Base-by-base conservation (phyloP, 2,329 filamentous ascomycete species). In the Nemania sp. region DNA sequence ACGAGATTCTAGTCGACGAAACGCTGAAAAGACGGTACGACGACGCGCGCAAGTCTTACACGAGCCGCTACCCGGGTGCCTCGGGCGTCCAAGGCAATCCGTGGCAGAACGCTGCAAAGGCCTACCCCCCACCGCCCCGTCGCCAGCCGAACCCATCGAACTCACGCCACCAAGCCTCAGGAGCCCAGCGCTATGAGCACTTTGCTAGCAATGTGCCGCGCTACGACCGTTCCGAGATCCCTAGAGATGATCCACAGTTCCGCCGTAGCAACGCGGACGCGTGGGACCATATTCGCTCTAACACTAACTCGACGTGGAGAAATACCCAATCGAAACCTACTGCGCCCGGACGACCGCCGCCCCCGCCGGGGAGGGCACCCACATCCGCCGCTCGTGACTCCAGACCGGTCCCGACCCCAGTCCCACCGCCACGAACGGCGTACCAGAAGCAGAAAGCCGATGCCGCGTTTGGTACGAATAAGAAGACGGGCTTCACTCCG, bases 1-100 rank as follows among this genome's bases (percentile, higher is more conserved):
- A 95, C 67, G 91, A 96, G 69, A 79, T 96, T 48, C 71, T 85
- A 12, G 77, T 73, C 22, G 80, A 82, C 53, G 74, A 79, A 1
- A 71, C 74, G 2, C 68, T 74, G 49, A 82, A 77, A 56, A 69
- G 74, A 24, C 80, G 80, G 49, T 83, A 83, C 57, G 81, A 84
- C 66, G 73, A 76, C 11, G 72, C 76, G 24, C 73, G 76, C 44
- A 67, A 66, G 22, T 72, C 68, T 22, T 65, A 61, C 14, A 64
- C 48, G 11, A 2, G 64, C 19, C 72, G 76, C 52, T 78, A 74
- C 53, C 72, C 78, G 2, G 68, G 65, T n/a, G 72, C 80, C 7
- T 83, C 81, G 19, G 80, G 80, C 8, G 79, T 83, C 26, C 77
- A 69, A 57, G 81, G 81, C 12, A 84, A 84, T 61, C 81, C 81